Conservation (phyloP, 2,329 filamentous ascomycete species). For the Ceratocystis variospora region DNA sequence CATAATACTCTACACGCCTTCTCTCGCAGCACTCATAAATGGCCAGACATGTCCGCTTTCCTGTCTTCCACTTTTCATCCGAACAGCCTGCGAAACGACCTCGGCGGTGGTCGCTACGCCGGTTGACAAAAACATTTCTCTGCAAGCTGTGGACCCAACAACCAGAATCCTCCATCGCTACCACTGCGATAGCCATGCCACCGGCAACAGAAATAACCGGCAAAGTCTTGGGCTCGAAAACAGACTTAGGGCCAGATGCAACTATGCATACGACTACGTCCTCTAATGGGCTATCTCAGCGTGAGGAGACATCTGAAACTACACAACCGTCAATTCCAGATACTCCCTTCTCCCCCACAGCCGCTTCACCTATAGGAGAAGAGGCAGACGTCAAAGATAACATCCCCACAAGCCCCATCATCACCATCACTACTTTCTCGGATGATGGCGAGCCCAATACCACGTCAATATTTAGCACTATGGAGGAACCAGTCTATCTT, state of each 20-base stretch:
- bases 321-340: neutral
- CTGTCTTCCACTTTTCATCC: neutral
- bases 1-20: neutral
- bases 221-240: neutral
- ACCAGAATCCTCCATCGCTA: neutral
- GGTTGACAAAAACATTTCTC: neutral
- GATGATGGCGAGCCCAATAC: neutral
- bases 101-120: constrained; percentile 1
- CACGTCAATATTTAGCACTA: neutral
- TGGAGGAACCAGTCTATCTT: neutral
- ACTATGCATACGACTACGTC: neutral
- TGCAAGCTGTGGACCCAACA: neutral
- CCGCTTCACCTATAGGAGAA: neutral
- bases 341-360: neutral
- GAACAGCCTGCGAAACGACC: neutral
- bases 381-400: neutral
- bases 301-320: neutral
- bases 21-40: neutral
- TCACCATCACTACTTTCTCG: neutral
- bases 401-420: neutral
- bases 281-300: neutral
- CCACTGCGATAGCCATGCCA: neutral
- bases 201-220: neutral
- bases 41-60: constrained; percentile 6
- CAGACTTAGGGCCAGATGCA: neutral